phyloP scores from a whole-genome alignment of 129 eudicot species.

The carrot (Daucus carota) region DH1_v3.0 NC_030388.2:19363501-19364000 shows the following conservation, averaged over 20 bases:
- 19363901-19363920: not conserved
- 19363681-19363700: slow-evolving; percentile 62
- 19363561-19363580: slow-evolving; percentile 51
- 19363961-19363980: slow-evolving; percentile 67
- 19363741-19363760: slow-evolving; percentile 89
- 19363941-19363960: slow-evolving; percentile 83
- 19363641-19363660: slow-evolving; percentile 53
- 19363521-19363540: slow-evolving; percentile 65
- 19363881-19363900: not conserved
- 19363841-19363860: not conserved
- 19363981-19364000: slow-evolving; percentile 52
- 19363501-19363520: slow-evolving; percentile 47
- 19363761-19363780: slow-evolving; percentile 84
- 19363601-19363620: not conserved
- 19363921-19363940: slow-evolving; percentile 23
- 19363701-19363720: slow-evolving; percentile 73
- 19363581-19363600: not conserved
- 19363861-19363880: not conserved
- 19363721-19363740: slow-evolving; percentile 82
- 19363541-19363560: slow-evolving; percentile 59
- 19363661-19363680: slow-evolving; percentile 66
- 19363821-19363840: not conserved
- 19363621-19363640: slow-evolving; percentile 16
- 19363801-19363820: slow-evolving; percentile 59
- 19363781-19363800: slow-evolving; percentile 94